A percentile compares a stretch with the other conserved stretches of the same genome.
Evolutionary conservation across 108 stramenopile genomes (phyloP).

Genomic region (Cyclotella kingstonii): DNA sequence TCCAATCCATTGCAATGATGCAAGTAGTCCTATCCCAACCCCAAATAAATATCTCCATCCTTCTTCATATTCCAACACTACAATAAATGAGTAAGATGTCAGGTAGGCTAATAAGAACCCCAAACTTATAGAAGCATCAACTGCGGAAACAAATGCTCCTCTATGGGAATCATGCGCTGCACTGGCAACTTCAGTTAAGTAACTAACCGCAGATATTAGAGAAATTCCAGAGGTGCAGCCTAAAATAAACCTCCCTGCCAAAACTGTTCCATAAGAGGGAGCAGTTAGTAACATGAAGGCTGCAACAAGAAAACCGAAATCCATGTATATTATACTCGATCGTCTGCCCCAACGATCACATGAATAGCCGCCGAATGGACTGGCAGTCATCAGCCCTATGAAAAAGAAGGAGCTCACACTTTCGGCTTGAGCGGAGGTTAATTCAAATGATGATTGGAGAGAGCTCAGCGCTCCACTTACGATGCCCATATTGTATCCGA

Average conservation of each 20-base stretch:
- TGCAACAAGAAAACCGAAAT: constrained; percentile 34
- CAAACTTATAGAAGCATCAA: constrained; percentile 40
- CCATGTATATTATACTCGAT: constrained; percentile 27
- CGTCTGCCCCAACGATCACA: constrained; percentile 36
- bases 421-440: constrained; percentile 36
- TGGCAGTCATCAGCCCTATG: constrained; percentile 38
- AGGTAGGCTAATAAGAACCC: constrained; percentile 41
- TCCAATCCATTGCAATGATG: constrained; percentile 40
- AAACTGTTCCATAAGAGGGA: constrained; percentile 21
- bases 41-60: constrained; percentile 61
- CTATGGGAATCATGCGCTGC: constrained; percentile 36
- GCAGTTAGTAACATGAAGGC: constrained; percentile 25
- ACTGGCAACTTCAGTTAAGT: constrained; percentile 37
- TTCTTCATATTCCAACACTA: constrained; percentile 10
- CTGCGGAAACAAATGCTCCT: constrained; percentile 41
- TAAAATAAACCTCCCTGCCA: constrained; percentile 34
- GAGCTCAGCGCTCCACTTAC: constrained; percentile 33
- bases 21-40: constrained; percentile 38
- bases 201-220: constrained; percentile 37
- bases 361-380: constrained; percentile 37
- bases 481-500: constrained; percentile 44
- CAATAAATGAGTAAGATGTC: constrained; percentile 25
- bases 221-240: constrained; percentile 39
- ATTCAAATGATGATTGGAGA: constrained; percentile 35
- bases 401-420: constrained; percentile 38